Evolutionary conservation across 257 asterid genomes (phyloP).

Genomic region (Solanum pinnatisectum): DNA sequence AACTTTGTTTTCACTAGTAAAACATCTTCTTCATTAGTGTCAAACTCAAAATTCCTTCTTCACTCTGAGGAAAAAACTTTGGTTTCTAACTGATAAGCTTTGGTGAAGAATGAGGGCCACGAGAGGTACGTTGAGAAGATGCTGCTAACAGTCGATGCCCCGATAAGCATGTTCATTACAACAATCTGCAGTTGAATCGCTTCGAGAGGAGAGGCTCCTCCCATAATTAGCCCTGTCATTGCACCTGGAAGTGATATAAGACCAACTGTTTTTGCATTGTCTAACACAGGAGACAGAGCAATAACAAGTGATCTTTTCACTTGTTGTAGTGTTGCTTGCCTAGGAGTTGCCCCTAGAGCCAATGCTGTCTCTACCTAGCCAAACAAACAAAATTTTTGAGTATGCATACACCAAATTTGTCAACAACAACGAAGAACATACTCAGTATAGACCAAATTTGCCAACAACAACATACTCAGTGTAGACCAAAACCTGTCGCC

Average conservation of each 20-base stretch:
- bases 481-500: not conserved
- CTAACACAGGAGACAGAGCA: conserved; percentile 83
- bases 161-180: conserved; percentile 86
- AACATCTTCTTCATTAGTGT: not conserved
- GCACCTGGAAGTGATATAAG: conserved; percentile 93
- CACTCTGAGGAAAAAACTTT: conserved; percentile 56
- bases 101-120: conserved; percentile 94
- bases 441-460: not conserved
- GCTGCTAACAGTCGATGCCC: conserved; percentile 84
- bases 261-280: conserved; percentile 89
- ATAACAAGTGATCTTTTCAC: conserved; percentile 73
- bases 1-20: not conserved
- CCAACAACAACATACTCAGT: not conserved
- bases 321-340: conserved; percentile 80
- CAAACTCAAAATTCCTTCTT: not conserved
- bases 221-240: conserved; percentile 95
- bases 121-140: conserved; percentile 70
- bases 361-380: conserved; percentile 82
- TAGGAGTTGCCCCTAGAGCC: conserved; percentile 92
- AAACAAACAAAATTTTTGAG: not conserved
- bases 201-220: conserved; percentile 89
- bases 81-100: conserved; percentile 67
- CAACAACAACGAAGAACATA: not conserved
- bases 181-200: conserved; percentile 85
- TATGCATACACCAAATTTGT: not conserved